phyloP scores from a whole-genome alignment of 495 filamentous ascomycete genomes.

The Cryomyces minteri region DNA sequence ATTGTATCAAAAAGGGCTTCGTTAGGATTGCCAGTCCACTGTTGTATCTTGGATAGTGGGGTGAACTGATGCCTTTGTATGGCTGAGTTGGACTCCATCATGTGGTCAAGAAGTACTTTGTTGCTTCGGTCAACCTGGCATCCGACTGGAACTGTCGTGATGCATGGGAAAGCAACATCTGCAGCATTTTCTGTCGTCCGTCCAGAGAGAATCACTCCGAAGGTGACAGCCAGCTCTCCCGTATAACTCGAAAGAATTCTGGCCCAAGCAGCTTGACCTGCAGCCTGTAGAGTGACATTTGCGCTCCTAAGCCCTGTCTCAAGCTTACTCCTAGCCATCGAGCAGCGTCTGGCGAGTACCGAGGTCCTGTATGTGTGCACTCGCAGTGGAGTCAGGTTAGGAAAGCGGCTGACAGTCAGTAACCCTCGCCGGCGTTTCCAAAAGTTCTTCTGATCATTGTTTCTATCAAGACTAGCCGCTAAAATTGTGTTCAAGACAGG shows the following conservation, averaged over 20 bases:
- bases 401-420: constrained; percentile 42
- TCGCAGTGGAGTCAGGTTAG: constrained; percentile 44
- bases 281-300: constrained; percentile 50
- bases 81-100: constrained; percentile 40
- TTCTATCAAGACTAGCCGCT: constrained; percentile 16
- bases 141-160: constrained; percentile 52
- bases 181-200: constrained; percentile 35
- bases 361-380: constrained; percentile 19
- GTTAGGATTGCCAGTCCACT: constrained; percentile 38
- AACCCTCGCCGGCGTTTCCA: constrained; percentile 38
- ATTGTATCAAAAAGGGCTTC: constrained; percentile 57
- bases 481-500: constrained; percentile 27
- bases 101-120: constrained; percentile 30
- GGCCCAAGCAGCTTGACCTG: constrained; percentile 58
- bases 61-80: constrained; percentile 51
- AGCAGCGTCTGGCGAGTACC: constrained; percentile 23
- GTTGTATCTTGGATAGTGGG: constrained; percentile 46
- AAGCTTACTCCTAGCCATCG: constrained; percentile 22
- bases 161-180: constrained; percentile 46
- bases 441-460: constrained; percentile 28
- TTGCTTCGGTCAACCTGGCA: constrained; percentile 32
- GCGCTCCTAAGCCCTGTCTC: constrained; percentile 30
- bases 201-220: constrained; percentile 56
- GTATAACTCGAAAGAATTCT: constrained; percentile 50
- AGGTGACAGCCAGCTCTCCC: constrained; percentile 46